phyloP scores from a whole-genome alignment of 768 basidiomycete genomes.

The Mycena kentingensis region DNA sequence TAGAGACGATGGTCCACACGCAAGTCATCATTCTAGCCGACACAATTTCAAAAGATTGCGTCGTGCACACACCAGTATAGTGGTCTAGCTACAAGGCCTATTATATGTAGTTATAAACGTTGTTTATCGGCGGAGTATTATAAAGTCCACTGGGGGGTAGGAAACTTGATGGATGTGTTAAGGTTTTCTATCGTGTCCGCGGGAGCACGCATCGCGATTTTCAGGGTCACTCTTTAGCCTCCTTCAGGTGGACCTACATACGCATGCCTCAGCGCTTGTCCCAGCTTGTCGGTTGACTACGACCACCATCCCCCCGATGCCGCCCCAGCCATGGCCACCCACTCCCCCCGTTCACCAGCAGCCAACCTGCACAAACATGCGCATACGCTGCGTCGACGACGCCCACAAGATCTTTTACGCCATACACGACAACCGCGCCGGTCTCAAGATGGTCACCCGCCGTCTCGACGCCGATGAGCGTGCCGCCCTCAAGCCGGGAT shows the following conservation, averaged over 20 bases:
- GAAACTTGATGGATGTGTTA: too few relatives aligned
- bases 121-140: too few relatives aligned
- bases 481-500: slow-evolving; percentile 53
- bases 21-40: too few relatives aligned
- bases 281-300: slow-evolving; percentile 16
- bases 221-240: slow-evolving; percentile 17
- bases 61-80: too few relatives aligned
- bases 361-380: slow-evolving; percentile 70
- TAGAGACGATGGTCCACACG: too few relatives aligned
- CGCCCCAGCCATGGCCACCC: not conserved
- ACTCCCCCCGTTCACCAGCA: too few relatives aligned
- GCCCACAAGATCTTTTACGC: slow-evolving; percentile 83
- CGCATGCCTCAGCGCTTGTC: slow-evolving; percentile 12
- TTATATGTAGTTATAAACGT: too few relatives aligned
- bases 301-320: slow-evolving; percentile 3
- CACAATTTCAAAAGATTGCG: too few relatives aligned
- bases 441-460: slow-evolving; percentile 72
- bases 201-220: slow-evolving; percentile 18
- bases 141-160: too few relatives aligned
- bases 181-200: slow-evolving; percentile 18
- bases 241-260: slow-evolving; percentile 15
- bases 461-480: slow-evolving; percentile 80
- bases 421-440: slow-evolving; percentile 58
- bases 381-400: slow-evolving; percentile 76
- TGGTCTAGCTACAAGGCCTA: too few relatives aligned